A percentile compares a stretch with the other conserved stretches of the same genome.
Conservation (phyloP, 192 early-diverging fungal species). For the Chytriomyces hyalinus region DNA sequence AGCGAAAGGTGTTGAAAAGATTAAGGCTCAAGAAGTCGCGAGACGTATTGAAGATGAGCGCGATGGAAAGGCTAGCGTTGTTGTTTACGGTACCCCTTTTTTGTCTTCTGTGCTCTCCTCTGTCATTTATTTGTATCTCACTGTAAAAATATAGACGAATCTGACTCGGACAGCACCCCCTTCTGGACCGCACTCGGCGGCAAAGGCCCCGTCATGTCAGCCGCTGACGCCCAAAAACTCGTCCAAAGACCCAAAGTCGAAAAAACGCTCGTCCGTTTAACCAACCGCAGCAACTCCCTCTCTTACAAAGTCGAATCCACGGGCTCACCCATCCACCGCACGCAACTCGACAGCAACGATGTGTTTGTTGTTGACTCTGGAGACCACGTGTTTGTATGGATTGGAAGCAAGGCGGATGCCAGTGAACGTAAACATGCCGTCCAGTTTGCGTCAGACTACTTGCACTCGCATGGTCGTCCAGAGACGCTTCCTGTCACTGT, state of each 20-base stretch:
- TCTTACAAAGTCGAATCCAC: conserved; percentile 63
- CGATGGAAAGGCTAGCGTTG: conserved; percentile 59
- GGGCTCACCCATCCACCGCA: conserved; percentile 45
- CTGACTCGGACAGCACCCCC: conserved; percentile 54
- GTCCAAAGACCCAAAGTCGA: conserved; percentile 21
- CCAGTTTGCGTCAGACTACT: conserved; percentile 49
- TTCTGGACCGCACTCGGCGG: conserved; percentile 72
- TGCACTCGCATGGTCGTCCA: conserved; percentile 59
- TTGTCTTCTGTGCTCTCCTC: not conserved
- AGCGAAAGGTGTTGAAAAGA: conserved; percentile 68
- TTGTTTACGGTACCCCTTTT: conserved; percentile 62
- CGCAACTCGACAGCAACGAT: conserved; percentile 63
- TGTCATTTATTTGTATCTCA: not conserved
- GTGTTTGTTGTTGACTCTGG: conserved; percentile 74
- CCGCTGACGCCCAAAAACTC: conserved; percentile 38
- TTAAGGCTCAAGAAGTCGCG: conserved; percentile 72
- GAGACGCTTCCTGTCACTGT: conserved; percentile 63
- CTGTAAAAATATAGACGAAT: conserved; percentile 54
- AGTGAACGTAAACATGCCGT: conserved; percentile 20
- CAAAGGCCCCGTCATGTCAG: conserved; percentile 61
- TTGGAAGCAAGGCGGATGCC: conserved; percentile 29
- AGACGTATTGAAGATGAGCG: conserved; percentile 66
- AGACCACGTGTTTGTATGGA: conserved; percentile 44
- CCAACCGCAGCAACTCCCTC: conserved; percentile 32
- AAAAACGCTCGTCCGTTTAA: conserved; percentile 56